Evolutionary conservation across 2,329 filamentous ascomycete species (phyloP).

Genomic region (Stachybotrys chartarum): DNA sequence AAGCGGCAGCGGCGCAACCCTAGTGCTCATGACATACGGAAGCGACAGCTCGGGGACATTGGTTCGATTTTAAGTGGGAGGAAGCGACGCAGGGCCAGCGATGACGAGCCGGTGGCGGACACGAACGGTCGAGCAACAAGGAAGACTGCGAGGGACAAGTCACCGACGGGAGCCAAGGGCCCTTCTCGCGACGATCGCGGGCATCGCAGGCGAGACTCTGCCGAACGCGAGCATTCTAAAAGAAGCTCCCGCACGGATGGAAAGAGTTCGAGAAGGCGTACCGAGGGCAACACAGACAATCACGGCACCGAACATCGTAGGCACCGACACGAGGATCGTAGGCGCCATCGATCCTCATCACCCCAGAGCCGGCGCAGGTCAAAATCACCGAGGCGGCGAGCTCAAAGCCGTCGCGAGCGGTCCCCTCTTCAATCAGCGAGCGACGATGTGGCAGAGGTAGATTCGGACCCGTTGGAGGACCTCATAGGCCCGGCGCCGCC

Average conservation of each 20-base stretch:
- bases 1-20: conserved; percentile 37
- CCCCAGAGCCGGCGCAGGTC: conserved; percentile 18
- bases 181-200: conserved; percentile 8
- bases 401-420: conserved; percentile 24
- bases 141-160: not conserved
- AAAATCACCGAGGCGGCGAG: conserved; percentile 21
- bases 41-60: conserved; percentile 53
- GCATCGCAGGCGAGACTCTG: conserved; percentile 11
- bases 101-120: conserved; percentile 12
- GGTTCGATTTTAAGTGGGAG: conserved; percentile 47
- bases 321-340: conserved; percentile 10
- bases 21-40: conserved; percentile 43
- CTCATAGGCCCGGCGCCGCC: conserved; percentile 69
- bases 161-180: not conserved
- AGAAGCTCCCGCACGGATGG: conserved; percentile 9
- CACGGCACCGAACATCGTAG: conserved; percentile 8
- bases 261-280: conserved; percentile 10
- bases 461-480: conserved; percentile 67
- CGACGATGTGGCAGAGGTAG: conserved; percentile 6
- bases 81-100: conserved; percentile 21
- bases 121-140: not conserved
- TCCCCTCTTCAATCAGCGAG: conserved; percentile 13
- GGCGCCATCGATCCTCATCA: conserved; percentile 14
- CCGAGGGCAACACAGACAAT: conserved; percentile 6
- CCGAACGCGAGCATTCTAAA: conserved; percentile 8